Evolutionary conservation across 192 early-diverging fungal genomes (phyloP).

Genomic region (Podochytrium sp.): DNA sequence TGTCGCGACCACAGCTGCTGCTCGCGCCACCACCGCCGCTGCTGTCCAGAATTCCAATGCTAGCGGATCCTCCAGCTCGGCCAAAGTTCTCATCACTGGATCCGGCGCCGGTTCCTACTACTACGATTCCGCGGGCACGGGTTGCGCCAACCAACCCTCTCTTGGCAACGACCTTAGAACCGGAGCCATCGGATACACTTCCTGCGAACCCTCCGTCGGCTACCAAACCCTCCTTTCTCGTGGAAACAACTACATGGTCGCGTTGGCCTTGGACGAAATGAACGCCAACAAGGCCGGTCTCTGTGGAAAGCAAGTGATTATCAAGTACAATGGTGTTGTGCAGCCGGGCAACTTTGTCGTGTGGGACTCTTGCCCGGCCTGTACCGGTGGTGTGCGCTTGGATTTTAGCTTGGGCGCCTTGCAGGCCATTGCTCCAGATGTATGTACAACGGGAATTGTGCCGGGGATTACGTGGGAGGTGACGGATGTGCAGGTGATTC

Average conservation of each 20-base stretch:
- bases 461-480: slow-evolving; percentile 14
- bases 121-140: background rate
- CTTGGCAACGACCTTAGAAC: slow-evolving; percentile 7
- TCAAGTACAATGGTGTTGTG: background rate
- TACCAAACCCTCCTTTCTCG: background rate
- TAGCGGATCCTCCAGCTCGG: background rate
- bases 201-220: background rate
- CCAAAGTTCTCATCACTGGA: slow-evolving; percentile 9
- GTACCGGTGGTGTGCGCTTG: slow-evolving; percentile 14
- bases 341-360: slow-evolving; percentile 5
- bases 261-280: slow-evolving; percentile 16
- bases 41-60: background rate
- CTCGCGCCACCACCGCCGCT: background rate
- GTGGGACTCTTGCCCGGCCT: slow-evolving; percentile 16
- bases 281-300: slow-evolving; percentile 10
- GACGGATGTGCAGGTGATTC: slow-evolving; percentile 16
- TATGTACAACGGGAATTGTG: slow-evolving; percentile 5
- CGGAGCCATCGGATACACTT: slow-evolving; percentile 18
- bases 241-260: slow-evolving; percentile 16
- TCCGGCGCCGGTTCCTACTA: slow-evolving; percentile 6
- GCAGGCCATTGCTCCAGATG: background rate
- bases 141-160: background rate
- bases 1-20: background rate
- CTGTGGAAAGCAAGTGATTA: slow-evolving; percentile 17
- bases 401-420: slow-evolving; percentile 8